Conservation (phyloP, 2,329 filamentous ascomycete species). For the Aspergillus pseudoglaucus region DNA sequence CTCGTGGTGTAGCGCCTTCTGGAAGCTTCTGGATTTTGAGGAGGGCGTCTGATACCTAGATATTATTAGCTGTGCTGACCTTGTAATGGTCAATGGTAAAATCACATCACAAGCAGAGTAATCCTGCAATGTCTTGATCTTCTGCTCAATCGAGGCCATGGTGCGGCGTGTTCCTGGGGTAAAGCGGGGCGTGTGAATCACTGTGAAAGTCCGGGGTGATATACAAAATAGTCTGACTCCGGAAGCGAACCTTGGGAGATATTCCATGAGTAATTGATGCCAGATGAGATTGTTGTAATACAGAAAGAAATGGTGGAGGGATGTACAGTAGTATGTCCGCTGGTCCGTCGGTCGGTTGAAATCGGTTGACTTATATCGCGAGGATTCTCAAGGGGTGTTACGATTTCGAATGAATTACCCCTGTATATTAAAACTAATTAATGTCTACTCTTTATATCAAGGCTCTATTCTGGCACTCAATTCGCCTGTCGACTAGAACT, state of each 20-base stretch:
- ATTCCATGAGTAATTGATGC: neutral
- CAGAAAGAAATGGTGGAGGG: neutral
- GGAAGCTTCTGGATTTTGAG: constrained; percentile 54
- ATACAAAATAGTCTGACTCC: neutral
- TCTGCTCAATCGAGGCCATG: constrained; percentile 30
- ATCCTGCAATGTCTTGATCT: constrained; percentile 26
- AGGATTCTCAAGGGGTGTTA: neutral
- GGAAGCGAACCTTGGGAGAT: neutral
- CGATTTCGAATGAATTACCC: too few species aligned
- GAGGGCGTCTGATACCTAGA: constrained; percentile 63
- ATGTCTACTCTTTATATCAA: neutral
- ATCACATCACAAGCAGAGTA: constrained; percentile 41
- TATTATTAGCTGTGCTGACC: neutral
- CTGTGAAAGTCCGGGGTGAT: neutral
- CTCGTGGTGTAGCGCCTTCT: constrained; percentile 47
- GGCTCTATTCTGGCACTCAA: constrained; percentile 1
- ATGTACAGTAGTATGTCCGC: constrained; percentile 12
- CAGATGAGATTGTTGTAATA: neutral
- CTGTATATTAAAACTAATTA: too few species aligned
- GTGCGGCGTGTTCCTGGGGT: constrained; percentile 8
- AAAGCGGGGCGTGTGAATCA: neutral
- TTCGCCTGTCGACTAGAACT: neutral
- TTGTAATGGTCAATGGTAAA: neutral
- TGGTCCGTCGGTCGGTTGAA: constrained; percentile 10
- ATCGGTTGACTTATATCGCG: constrained; percentile 4